Percentiles rank a stretch among this genome's conserved stretches.
Evolutionary conservation across 2,329 filamentous ascomycete genomes (phyloP).

Genomic region (Clonostachys sp.): DNA sequence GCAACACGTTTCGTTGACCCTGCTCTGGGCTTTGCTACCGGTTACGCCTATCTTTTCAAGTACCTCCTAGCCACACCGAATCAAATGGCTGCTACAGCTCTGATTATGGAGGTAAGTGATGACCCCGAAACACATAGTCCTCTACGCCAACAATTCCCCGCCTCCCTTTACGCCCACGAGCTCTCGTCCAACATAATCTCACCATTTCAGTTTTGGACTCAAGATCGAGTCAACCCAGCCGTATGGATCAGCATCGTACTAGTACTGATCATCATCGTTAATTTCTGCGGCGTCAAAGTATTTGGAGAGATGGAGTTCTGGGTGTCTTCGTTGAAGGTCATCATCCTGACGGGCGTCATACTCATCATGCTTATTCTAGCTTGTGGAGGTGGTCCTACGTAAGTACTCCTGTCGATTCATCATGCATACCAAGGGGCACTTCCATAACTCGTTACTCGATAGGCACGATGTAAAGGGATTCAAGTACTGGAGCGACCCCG

Average conservation of each 20-base stretch:
- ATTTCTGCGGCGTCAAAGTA: constrained; percentile 37
- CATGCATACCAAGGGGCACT: too few relatives aligned
- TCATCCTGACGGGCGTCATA: constrained; percentile 42
- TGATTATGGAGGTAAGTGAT: too few relatives aligned
- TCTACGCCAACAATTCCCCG: too few relatives aligned
- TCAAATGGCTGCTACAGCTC: too few relatives aligned
- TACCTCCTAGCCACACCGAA: too few relatives aligned
- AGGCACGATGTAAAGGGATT: constrained; percentile 35
- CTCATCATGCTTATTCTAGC: constrained; percentile 44
- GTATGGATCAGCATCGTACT: constrained; percentile 24
- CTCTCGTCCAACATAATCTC: constrained; percentile 2
- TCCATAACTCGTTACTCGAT: too few relatives aligned
- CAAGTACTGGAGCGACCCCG: constrained; percentile 36
- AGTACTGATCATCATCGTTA: constrained; percentile 27
- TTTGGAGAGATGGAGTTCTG: constrained; percentile 4
- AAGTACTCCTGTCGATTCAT: too few relatives aligned
- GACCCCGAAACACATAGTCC: too few relatives aligned
- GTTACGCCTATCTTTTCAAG: constrained; percentile 35
- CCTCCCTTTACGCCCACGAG: background rate
- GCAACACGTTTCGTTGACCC: constrained; percentile 42
- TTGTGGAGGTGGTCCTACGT: constrained; percentile 35
- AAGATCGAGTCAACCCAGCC: constrained; percentile 3
- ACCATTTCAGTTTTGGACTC: constrained; percentile 6
- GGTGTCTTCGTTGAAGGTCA: constrained; percentile 26
- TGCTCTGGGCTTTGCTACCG: constrained; percentile 40